phyloP scores from a whole-genome alignment of 2,329 filamentous ascomycete species.

The Apiospora hydei region DNA sequence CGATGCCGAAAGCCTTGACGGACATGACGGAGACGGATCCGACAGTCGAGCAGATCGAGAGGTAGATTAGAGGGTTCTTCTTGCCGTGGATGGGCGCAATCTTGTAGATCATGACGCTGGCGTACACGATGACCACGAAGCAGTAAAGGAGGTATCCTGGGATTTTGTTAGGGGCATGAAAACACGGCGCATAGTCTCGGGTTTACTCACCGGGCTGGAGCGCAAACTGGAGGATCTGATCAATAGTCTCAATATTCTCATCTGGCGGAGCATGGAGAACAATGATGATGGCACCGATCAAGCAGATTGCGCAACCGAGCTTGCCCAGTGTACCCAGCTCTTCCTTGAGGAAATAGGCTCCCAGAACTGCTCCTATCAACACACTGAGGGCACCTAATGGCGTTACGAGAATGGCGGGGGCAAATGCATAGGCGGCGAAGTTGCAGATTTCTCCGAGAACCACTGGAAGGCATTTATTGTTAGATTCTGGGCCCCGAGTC shows the following conservation, averaged over 20 bases:
- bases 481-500: constrained; percentile 23
- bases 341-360: constrained; percentile 93
- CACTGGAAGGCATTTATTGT: constrained; percentile 61
- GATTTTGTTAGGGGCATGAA: constrained; percentile 33
- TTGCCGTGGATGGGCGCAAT: constrained; percentile 89
- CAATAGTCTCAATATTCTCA: constrained; percentile 87
- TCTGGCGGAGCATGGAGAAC: constrained; percentile 96
- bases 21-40: constrained; percentile 99
- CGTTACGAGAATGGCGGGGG: constrained; percentile 97
- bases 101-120: constrained; percentile 94
- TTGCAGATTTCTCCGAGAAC: constrained; percentile 94
- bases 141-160: constrained; percentile 91
- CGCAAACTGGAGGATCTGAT: constrained; percentile 89
- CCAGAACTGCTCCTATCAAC: constrained; percentile 91
- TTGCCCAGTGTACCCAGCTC: constrained; percentile 90
- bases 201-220: constrained; percentile 79
- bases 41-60: constrained; percentile 97
- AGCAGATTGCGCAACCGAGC: constrained; percentile 92
- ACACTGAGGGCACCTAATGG: constrained; percentile 93
- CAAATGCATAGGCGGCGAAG: constrained; percentile 97
- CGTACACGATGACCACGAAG: constrained; percentile 79
- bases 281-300: constrained; percentile 96
- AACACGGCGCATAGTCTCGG: background rate
- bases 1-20: constrained; percentile 97
- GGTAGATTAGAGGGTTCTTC: constrained; percentile 94